Evolutionary conservation across 345 rosid species (phyloP).

Genomic region (Stellera chamaejasme): DNA sequence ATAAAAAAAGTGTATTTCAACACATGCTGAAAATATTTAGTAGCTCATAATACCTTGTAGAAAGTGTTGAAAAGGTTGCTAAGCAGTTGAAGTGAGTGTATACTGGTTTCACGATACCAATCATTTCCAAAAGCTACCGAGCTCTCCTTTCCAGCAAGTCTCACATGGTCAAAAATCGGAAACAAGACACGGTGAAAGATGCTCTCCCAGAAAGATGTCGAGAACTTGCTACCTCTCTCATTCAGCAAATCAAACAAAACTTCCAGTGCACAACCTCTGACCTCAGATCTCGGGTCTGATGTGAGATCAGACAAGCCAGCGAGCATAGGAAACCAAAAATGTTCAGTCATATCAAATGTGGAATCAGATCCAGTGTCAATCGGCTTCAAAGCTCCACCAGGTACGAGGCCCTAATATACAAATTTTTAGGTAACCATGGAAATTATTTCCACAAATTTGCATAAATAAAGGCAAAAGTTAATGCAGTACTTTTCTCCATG

Average conservation of each 20-base stretch:
- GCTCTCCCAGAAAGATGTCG: constrained; percentile 88
- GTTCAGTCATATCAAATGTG: constrained; percentile 75
- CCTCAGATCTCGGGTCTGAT: constrained; percentile 73
- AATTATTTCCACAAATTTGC: too few species aligned
- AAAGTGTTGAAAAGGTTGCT: constrained; percentile 86
- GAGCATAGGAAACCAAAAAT: constrained; percentile 92
- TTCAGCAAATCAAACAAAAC: constrained; percentile 88
- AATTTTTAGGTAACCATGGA: neutral
- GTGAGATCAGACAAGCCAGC: constrained; percentile 93
- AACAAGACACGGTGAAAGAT: constrained; percentile 86
- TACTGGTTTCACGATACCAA: constrained; percentile 86
- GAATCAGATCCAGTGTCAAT: constrained; percentile 42
- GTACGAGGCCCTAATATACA: constrained; percentile 62
- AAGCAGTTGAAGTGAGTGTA: constrained; percentile 68
- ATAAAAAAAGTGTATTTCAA: constrained; percentile 24
- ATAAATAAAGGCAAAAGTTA: neutral
- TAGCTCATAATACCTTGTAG: constrained; percentile 22
- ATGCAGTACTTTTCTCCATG: neutral
- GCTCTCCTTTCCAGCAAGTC: constrained; percentile 80
- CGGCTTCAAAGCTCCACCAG: constrained; percentile 80
- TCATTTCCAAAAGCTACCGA: constrained; percentile 58
- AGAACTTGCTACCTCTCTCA: constrained; percentile 85
- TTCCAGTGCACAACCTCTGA: constrained; percentile 85
- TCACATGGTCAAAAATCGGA: constrained; percentile 90
- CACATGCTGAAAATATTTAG: neutral